Evolutionary conservation across 176 grass and related monocot genomes (phyloP), one percentile per base, ranked within the genome.

Genomic region (Oryza nivara): DNA sequence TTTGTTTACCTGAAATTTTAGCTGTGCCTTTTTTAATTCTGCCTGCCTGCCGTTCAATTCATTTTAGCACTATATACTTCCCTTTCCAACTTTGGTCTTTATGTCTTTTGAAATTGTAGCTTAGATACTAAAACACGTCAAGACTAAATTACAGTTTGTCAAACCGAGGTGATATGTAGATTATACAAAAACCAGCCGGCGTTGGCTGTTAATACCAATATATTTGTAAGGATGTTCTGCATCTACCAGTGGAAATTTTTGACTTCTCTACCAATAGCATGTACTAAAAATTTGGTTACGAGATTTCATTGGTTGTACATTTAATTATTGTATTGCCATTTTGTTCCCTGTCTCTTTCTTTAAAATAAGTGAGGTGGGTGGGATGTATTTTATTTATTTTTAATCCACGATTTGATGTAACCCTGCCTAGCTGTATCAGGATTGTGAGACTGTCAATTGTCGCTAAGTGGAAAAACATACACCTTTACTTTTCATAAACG

Each of bases 221-320:
- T 80, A 38, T 38, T 74, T 75, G 20, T 64, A 26, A 61, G 5
- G 11, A 40, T 46, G 38, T 61, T 74, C 69, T 63, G 47, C 47
- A 68, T 75, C 76, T 61, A 40, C 26, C 25, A 16, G 43, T 45
- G 48, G 47, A 68, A 74, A 74, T 15, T 20, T 19, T 44, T 45
- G 75, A 74, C 65, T 89, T 70, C 7, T 84, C 82, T 23, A 22
- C 9, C 58, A 63, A 63, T 67, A 56, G 26, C 66, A 58, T 45
- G 11, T 16, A 52, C 17, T 32, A 32, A 32, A 32, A 63, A 19
- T 76, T 11, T 47, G 35, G 60, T 72, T 76, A 26, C 51, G 72
- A 8, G 40, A 48, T 76, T 85, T 3, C 40, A 58, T 75, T 67
- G 63, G 20, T 40, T 48, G 1, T 76, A 35, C 17, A 4, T 54